Evolutionary conservation across 805 yeast genomes (phyloP).

Genomic region (Barnettozyma wickerhamii): DNA sequence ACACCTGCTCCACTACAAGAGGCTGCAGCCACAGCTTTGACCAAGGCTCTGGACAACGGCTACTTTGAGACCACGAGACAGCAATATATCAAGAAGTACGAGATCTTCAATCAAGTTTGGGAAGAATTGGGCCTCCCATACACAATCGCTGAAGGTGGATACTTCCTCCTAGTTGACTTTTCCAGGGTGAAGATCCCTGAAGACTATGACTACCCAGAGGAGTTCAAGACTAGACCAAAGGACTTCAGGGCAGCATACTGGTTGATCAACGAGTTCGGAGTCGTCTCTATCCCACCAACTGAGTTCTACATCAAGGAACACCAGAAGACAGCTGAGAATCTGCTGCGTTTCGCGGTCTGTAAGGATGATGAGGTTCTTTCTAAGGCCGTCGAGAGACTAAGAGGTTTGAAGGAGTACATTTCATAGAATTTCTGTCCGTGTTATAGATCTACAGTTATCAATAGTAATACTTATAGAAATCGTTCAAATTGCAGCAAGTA

Average conservation of each 20-base stretch:
- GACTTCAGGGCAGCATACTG: slow-evolving; percentile 91
- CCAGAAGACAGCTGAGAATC: slow-evolving; percentile 73
- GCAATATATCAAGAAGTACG: slow-evolving; percentile 67
- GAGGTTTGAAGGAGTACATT: slow-evolving; percentile 63
- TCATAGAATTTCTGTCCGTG: no score
- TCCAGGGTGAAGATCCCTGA: slow-evolving; percentile 75
- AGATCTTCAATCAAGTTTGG: slow-evolving; percentile 68
- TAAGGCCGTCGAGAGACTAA: slow-evolving; percentile 76
- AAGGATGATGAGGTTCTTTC: slow-evolving; percentile 79
- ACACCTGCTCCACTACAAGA: slow-evolving; percentile 91
- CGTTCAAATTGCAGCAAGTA: neutral
- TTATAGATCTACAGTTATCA: no score
- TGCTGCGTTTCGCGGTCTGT: slow-evolving; percentile 93
- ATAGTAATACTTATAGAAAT: no score
- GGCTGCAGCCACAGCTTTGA: slow-evolving; percentile 79
- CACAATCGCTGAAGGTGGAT: slow-evolving; percentile 90
- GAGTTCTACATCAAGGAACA: slow-evolving; percentile 77
- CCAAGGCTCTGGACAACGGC: slow-evolving; percentile 50
- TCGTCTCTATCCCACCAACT: slow-evolving; percentile 96
- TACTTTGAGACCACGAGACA: slow-evolving; percentile 70
- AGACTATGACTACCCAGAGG: slow-evolving; percentile 68
- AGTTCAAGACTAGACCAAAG: slow-evolving; percentile 61
- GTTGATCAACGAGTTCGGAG: slow-evolving; percentile 89
- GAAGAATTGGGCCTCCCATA: slow-evolving; percentile 88
- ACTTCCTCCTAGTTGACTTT: slow-evolving; percentile 86